Evolutionary conservation across 345 rosid species (phyloP).

Genomic region (Boechera divaricarpa): DNA sequence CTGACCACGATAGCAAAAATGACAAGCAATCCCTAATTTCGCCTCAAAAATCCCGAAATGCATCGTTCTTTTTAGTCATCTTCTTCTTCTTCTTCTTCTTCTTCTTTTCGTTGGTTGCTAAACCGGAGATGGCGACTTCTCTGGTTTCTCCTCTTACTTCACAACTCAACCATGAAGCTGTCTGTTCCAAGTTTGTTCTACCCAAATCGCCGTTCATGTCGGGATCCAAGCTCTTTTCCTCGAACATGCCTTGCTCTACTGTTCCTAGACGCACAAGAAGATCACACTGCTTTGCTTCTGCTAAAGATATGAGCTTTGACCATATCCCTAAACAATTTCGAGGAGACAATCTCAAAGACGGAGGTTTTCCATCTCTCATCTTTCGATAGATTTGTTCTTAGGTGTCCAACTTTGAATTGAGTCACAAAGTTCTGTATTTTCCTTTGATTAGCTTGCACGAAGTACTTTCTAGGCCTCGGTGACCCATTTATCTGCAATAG

Average conservation of each 20-base stretch:
- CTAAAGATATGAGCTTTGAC: conserved; percentile 53
- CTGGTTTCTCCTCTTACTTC: conserved; percentile 57
- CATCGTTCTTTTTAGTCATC: background rate
- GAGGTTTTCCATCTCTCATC: conserved; percentile 52
- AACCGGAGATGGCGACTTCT: conserved; percentile 63
- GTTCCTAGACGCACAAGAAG: conserved; percentile 39
- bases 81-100: background rate
- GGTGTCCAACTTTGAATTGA: conserved; percentile 10
- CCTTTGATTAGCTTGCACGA: conserved; percentile 1
- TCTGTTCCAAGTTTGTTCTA: conserved; percentile 33
- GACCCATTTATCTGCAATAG: background rate
- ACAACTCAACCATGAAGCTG: conserved; percentile 47
- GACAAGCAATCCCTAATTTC: conserved; percentile 48
- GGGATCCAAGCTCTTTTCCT: conserved; percentile 45
- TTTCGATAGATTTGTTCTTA: background rate
- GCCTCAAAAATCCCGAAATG: conserved; percentile 31
- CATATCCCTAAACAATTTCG: conserved; percentile 85
- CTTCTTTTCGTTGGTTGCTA: conserved; percentile 20
- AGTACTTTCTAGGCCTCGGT: background rate
- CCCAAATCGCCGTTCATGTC: conserved; percentile 57
- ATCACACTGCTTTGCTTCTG: conserved; percentile 50
- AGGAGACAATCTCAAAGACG: conserved; percentile 74
- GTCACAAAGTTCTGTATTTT: background rate
- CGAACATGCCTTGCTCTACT: conserved; percentile 41
- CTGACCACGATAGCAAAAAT: conserved; percentile 43